Conservation (phyloP, 768 basidiomycete genomes). For the Tylopilus vinaceipallidus region DNA sequence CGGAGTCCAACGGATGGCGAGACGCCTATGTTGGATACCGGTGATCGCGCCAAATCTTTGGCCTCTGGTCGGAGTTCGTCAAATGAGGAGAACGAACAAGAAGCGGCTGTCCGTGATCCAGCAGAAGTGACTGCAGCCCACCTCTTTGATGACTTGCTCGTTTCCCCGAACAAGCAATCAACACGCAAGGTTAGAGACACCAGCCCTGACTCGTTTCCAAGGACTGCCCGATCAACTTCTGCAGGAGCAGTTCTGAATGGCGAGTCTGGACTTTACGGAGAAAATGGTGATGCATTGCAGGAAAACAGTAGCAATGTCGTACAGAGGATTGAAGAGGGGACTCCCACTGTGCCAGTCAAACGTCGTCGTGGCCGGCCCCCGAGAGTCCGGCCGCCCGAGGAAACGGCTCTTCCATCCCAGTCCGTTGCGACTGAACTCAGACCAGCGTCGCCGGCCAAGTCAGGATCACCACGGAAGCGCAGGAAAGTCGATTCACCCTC, state of each 20-base stretch:
- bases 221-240: conserved; percentile 21
- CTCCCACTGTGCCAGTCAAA: conserved; percentile 23
- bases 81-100: conserved; percentile 17
- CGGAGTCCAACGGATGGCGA: conserved; percentile 21
- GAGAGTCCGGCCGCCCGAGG: conserved; percentile 21
- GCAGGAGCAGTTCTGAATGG: conserved; percentile 14
- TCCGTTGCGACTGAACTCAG: conserved; percentile 6
- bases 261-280: conserved; percentile 8
- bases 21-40: conserved; percentile 22
- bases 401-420: background rate
- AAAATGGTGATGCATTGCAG: conserved; percentile 5
- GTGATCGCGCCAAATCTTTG: conserved; percentile 17
- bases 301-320: conserved; percentile 3
- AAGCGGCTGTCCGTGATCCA: background rate
- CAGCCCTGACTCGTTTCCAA: conserved; percentile 14
- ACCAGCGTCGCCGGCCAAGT: conserved; percentile 15
- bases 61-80: conserved; percentile 11
- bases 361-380: conserved; percentile 34
- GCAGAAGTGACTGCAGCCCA: conserved; percentile 26
- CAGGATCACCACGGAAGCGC: conserved; percentile 41
- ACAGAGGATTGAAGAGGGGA: conserved; percentile 5
- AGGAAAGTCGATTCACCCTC: conserved; percentile 40
- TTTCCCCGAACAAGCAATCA: conserved; percentile 19
- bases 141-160: conserved; percentile 32
- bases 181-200: conserved; percentile 14